phyloP scores from a whole-genome alignment of 306 rosid genomes.

The cucumber (Cucumis sativus) region Cucumber_9930_V3 NC_026660.2:1549001-1549500 shows the following conservation, averaged over 20 bases:
- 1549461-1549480: neutral
- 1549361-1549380: neutral
- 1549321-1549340: neutral
- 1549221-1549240: constrained; percentile 20
- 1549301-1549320: neutral
- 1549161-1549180: constrained; percentile 51
- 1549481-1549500: neutral
- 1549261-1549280: neutral
- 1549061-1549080: neutral
- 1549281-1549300: neutral
- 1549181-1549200: constrained; percentile 58
- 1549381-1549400: neutral
- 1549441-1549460: neutral
- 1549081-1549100: neutral
- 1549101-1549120: neutral
- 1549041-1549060: neutral
- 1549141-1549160: constrained; percentile 26
- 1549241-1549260: neutral
- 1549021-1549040: neutral
- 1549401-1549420: neutral
- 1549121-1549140: constrained; percentile 10
- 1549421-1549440: neutral
- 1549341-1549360: constrained; percentile 7
- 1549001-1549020: neutral
- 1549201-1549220: constrained; percentile 34